A percentile compares a stretch with the other conserved stretches of the same genome.
phyloP scores from a whole-genome alignment of 306 rosid species.

The Styphnolobium japonicum region DNA sequence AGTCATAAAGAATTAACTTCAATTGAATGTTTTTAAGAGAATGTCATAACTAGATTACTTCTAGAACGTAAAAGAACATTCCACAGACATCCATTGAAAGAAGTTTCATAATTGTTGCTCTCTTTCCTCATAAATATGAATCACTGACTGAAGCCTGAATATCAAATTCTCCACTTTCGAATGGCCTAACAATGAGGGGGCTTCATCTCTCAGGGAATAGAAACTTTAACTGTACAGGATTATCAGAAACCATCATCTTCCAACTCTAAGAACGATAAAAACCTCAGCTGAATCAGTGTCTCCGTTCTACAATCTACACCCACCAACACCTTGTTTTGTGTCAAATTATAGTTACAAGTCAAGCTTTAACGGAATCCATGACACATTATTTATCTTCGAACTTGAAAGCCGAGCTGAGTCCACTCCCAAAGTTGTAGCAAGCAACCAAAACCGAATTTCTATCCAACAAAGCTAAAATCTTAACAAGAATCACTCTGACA shows the following conservation, averaged over 20 bases:
- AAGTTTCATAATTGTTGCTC: background rate
- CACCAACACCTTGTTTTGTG: background rate
- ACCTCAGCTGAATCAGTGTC: background rate
- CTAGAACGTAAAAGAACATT: background rate
- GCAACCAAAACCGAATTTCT: no score
- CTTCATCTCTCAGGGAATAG: no score
- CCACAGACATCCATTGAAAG: background rate
- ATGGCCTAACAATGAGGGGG: no score
- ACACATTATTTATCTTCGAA: no score
- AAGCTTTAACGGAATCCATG: no score
- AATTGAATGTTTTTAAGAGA: background rate
- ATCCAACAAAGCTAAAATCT: no score
- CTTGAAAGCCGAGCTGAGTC: no score
- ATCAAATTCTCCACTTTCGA: background rate
- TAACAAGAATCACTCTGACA: no score
- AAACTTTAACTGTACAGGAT: background rate
- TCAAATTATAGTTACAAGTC: background rate
- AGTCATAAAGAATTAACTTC: background rate
- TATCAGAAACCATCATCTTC: background rate
- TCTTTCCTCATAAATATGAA: background rate
- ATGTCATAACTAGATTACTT: background rate
- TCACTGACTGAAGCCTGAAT: background rate
- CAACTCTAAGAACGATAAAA: background rate
- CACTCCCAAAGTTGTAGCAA: no score
- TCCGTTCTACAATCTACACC: background rate